Evolutionary conservation across 1,284 basidiomycete species (phyloP).

Genomic region (Mycena sp.): DNA sequence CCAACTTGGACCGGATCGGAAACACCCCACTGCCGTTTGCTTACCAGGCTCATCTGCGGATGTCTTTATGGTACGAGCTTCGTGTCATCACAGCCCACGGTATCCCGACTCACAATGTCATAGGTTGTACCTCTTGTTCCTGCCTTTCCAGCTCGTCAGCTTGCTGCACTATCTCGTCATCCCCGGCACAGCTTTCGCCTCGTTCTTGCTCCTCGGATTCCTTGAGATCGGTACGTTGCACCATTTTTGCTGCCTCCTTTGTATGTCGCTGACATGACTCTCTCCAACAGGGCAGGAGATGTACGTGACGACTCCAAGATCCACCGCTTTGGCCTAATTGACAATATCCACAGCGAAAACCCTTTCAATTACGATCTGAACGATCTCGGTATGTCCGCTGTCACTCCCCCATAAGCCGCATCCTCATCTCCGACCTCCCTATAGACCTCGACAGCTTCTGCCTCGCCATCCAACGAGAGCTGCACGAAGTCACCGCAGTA

Average conservation of each 20-base stretch:
- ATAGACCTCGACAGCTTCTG: conserved; percentile 74
- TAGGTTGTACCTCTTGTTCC: conserved; percentile 72
- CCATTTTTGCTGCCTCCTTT: background rate
- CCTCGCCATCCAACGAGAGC: conserved; percentile 65
- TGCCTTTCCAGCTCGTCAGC: conserved; percentile 73
- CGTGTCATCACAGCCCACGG: background rate
- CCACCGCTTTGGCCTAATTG: background rate
- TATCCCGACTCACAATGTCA: conserved; percentile 1
- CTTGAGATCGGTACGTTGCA: conserved; percentile 60
- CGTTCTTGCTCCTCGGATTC: conserved; percentile 73
- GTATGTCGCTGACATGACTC: background rate
- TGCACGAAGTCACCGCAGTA: conserved; percentile 76
- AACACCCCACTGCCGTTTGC: conserved; percentile 75
- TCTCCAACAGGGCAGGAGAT: conserved; percentile 60
- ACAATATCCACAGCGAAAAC: conserved; percentile 59
- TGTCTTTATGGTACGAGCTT: conserved; percentile 64
- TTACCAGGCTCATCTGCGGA: conserved; percentile 72
- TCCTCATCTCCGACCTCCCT: too few species aligned
- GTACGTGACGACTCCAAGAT: conserved; percentile 44
- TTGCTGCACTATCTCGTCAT: conserved; percentile 64
- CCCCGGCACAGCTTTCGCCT: conserved; percentile 67
- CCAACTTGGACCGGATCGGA: conserved; percentile 68
- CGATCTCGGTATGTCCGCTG: conserved; percentile 59
- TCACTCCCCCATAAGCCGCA: background rate
- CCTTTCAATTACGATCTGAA: conserved; percentile 77